Evolutionary conservation across 495 filamentous ascomycete species (phyloP).

Genomic region (Lasiosphaeria miniovina): DNA sequence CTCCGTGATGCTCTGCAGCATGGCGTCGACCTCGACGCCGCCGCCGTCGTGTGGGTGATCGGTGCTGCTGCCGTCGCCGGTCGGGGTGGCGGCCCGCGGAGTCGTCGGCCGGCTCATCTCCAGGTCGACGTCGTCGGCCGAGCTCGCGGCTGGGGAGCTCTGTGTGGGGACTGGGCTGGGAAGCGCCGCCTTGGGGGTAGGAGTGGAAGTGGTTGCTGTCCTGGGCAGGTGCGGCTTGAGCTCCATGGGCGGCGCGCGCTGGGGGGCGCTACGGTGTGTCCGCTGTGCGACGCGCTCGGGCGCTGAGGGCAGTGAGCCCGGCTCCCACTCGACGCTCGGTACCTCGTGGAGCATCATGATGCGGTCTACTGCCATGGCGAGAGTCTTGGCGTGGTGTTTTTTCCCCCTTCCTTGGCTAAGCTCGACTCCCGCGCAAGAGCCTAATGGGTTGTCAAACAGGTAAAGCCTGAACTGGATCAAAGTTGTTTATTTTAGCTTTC

Average conservation of each 20-base stretch:
- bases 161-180: too few species aligned
- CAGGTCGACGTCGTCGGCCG: slow-evolving; percentile 39
- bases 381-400: too few species aligned
- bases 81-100: slow-evolving; percentile 38
- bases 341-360: too few species aligned
- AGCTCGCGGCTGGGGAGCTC: too few species aligned
- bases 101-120: slow-evolving; percentile 38
- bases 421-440: too few species aligned
- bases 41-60: slow-evolving; percentile 1
- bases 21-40: slow-evolving; percentile 12
- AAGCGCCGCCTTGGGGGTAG: slow-evolving; percentile 33
- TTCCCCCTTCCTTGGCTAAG: too few species aligned
- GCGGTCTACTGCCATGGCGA: too few species aligned
- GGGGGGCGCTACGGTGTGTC: slow-evolving; percentile 39
- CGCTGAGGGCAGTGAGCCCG: slow-evolving; percentile 15
- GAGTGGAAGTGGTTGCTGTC: slow-evolving; percentile 9
- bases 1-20: slow-evolving; percentile 16
- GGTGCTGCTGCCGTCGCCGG: slow-evolving; percentile 30
- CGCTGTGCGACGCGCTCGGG: slow-evolving; percentile 36
- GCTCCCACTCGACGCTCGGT: neutral
- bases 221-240: slow-evolving; percentile 26
- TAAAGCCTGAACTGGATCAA: too few species aligned
- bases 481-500: too few species aligned
- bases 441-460: too few species aligned
- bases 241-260: slow-evolving; percentile 30